phyloP scores from a whole-genome alignment of 768 basidiomycete genomes.

The Mycena rosella region DNA sequence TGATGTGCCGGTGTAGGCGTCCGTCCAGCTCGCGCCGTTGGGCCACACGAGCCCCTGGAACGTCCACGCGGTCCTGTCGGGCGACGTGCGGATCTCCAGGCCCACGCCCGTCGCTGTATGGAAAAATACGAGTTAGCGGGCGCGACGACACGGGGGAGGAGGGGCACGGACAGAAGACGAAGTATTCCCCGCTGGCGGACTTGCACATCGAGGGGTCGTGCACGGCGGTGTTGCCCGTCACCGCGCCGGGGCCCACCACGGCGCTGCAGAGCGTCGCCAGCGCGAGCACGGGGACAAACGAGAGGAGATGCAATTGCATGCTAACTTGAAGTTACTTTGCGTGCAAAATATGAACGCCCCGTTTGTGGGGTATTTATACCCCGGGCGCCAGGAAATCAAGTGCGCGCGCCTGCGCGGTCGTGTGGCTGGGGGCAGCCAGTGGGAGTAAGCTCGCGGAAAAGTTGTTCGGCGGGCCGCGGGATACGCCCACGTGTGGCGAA shows the following conservation, averaged over 20 bases:
- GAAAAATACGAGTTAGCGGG: too few relatives aligned
- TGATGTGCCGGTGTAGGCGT: constrained; percentile 59
- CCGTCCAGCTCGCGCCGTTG: constrained; percentile 64
- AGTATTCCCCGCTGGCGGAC: constrained; percentile 60
- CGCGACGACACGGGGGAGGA: not conserved
- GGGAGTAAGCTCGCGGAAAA: constrained; percentile 34
- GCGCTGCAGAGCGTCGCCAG: constrained; percentile 34
- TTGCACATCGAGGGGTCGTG: constrained; percentile 67
- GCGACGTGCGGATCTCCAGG: constrained; percentile 63
- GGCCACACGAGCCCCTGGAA: constrained; percentile 61
- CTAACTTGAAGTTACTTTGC: not conserved
- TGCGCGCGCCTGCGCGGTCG: not conserved
- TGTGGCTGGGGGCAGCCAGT: constrained; percentile 22
- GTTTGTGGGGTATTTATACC: not conserved
- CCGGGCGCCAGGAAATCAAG: not conserved
- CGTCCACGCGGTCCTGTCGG: constrained; percentile 62
- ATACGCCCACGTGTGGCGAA: not conserved
- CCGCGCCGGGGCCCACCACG: constrained; percentile 52
- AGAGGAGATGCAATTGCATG: constrained; percentile 38
- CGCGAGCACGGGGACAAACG: constrained; percentile 31
- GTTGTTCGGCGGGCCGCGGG: constrained; percentile 8
- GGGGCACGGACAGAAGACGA: constrained; percentile 56
- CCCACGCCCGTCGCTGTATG: constrained; percentile 57
- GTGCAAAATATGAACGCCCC: not conserved
- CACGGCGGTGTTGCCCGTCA: constrained; percentile 57